These are phyloP conservation scores for Phycomyces blakesleeanus DNA, from an alignment of 192 early-diverging fungal species.

Conservation along the genomic window DNA sequence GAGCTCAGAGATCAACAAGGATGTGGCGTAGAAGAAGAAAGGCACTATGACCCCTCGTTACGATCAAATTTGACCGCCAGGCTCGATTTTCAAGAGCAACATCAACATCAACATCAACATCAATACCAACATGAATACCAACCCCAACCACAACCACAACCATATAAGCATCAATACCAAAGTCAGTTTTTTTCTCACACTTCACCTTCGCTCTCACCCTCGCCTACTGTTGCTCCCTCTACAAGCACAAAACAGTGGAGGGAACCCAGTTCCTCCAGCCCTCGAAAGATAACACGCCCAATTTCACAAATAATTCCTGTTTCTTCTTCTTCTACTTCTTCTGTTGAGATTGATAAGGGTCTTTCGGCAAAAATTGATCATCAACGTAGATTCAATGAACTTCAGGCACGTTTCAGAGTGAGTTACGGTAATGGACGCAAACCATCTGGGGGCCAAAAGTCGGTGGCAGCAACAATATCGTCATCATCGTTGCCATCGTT, in stretches of 20 bases:
- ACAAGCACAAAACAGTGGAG: no score
- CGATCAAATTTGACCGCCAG: background rate
- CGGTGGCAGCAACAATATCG: background rate
- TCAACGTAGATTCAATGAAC: slow-evolving; percentile 27
- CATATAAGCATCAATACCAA: background rate
- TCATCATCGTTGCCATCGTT: slow-evolving; percentile 3
- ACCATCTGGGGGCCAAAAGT: slow-evolving; percentile 3
- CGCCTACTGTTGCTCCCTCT: no score
- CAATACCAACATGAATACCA: slow-evolving; percentile 2
- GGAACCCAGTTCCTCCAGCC: background rate
- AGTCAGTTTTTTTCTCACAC: no score
- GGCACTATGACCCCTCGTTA: slow-evolving; percentile 3
- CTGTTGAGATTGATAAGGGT: slow-evolving; percentile 5
- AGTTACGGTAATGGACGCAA: slow-evolving; percentile 23
- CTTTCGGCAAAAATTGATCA: slow-evolving; percentile 15
- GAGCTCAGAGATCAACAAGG: background rate
- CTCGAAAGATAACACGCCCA: background rate
- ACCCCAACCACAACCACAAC: slow-evolving; percentile 5
- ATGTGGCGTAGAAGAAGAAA: slow-evolving; percentile 4
- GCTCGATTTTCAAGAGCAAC: background rate
- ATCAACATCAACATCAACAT: background rate
- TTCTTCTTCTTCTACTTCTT: slow-evolving; percentile 8
- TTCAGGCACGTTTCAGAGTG: slow-evolving; percentile 32
- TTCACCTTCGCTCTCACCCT: no score
- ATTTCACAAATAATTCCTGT: background rate